A percentile compares a stretch with the other conserved stretches of the same genome.
phyloP scores from a whole-genome alignment of 108 stramenopile species.

The Stephanodiscus triporus region DNA sequence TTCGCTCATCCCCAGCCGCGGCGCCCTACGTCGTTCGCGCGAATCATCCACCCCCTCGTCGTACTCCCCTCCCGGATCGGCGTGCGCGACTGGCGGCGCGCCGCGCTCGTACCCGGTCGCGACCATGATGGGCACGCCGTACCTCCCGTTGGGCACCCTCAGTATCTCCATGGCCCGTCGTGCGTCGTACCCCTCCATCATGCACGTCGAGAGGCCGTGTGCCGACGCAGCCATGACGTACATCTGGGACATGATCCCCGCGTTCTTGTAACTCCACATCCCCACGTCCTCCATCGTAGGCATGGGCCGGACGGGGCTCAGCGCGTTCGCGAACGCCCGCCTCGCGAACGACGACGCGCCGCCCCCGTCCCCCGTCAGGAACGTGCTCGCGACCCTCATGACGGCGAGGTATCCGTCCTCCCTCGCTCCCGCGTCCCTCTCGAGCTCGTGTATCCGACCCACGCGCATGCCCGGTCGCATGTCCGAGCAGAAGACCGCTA shows the following conservation, averaged over 20 bases:
- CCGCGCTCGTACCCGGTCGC: slow-evolving; percentile 60
- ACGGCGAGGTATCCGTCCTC: slow-evolving; percentile 68
- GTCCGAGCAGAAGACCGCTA: slow-evolving; percentile 80
- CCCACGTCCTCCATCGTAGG: slow-evolving; percentile 74
- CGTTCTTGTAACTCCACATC: slow-evolving; percentile 81
- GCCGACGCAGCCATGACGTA: slow-evolving; percentile 68
- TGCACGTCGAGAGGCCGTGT: slow-evolving; percentile 75
- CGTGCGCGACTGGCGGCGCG: slow-evolving; percentile 25
- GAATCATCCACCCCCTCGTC: slow-evolving; percentile 26
- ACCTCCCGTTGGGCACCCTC: slow-evolving; percentile 68
- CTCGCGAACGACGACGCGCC: slow-evolving; percentile 61
- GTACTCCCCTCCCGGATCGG: slow-evolving; percentile 4
- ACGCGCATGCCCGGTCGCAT: slow-evolving; percentile 74
- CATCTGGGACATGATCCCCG: slow-evolving; percentile 60
- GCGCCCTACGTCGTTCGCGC: slow-evolving; percentile 26
- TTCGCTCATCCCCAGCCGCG: slow-evolving; percentile 67
- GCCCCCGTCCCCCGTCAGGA: slow-evolving; percentile 74
- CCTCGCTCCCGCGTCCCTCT: slow-evolving; percentile 47
- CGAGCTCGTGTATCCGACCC: slow-evolving; percentile 64
- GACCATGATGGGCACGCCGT: slow-evolving; percentile 69
- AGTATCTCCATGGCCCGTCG: slow-evolving; percentile 68
- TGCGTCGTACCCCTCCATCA: slow-evolving; percentile 86
- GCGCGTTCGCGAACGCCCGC: slow-evolving; percentile 49
- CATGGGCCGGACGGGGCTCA: slow-evolving; percentile 72
- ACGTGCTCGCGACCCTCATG: slow-evolving; percentile 66